Conservation (phyloP, 257 asterid genomes). For the Fraxinus anomala region DNA sequence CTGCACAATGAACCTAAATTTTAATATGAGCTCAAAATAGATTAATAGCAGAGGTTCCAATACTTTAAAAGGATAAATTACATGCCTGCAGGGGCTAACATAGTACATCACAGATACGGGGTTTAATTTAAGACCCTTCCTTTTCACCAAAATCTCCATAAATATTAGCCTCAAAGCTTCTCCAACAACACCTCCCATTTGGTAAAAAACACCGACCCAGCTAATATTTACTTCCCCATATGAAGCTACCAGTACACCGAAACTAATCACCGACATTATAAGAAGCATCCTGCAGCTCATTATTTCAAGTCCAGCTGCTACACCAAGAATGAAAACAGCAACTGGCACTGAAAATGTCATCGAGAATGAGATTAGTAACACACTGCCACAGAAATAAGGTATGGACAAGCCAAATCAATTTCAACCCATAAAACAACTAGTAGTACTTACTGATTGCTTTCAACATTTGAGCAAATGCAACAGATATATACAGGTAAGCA, state of each 20-base stretch:
- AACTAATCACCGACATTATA: conserved; percentile 89
- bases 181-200: conserved; percentile 99
- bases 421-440: conserved; percentile 9
- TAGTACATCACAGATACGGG: conserved; percentile 97
- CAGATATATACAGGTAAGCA: conserved; percentile 97
- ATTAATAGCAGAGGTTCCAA: neutral
- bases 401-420: conserved; percentile 9
- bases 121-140: conserved; percentile 88
- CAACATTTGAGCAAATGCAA: conserved; percentile 97
- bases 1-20: conserved; percentile 48
- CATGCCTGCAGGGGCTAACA: conserved; percentile 99
- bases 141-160: conserved; percentile 91
- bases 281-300: conserved; percentile 94
- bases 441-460: conserved; percentile 89
- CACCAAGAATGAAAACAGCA: conserved; percentile 94
- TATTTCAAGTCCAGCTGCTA: conserved; percentile 90
- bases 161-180: conserved; percentile 95
- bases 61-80: conserved; percentile 14
- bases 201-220: conserved; percentile 98
- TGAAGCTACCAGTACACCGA: conserved; percentile 93
- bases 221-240: conserved; percentile 88
- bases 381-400: conserved; percentile 1
- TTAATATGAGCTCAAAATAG: conserved; percentile 1
- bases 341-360: conserved; percentile 81
- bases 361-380: conserved; percentile 25